These are phyloP conservation scores for Macrotyloma uniflorum DNA, from an alignment of 306 rosid genomes.

Conservation along the genomic window DNA sequence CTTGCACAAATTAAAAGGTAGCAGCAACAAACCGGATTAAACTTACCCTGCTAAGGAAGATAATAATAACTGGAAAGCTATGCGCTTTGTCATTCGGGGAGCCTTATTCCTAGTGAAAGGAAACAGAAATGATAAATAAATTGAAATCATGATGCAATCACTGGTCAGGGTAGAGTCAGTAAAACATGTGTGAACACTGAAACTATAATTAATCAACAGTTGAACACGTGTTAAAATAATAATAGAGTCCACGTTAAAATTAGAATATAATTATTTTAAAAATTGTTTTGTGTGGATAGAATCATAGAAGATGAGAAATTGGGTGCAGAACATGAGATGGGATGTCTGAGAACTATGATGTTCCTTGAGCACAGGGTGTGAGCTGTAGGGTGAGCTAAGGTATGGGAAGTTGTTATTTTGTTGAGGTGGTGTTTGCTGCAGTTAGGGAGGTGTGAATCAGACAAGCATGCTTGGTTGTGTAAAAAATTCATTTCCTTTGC, in stretches of 20 bases:
- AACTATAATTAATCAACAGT: neutral
- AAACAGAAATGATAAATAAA: neutral
- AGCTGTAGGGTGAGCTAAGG: neutral
- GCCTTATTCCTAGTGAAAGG: constrained; percentile 49
- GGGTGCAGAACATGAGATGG: neutral
- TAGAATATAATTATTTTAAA: neutral
- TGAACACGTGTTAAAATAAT: neutral
- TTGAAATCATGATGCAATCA: neutral
- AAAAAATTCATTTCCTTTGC: neutral
- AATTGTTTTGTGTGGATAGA: neutral
- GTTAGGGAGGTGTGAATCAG: neutral
- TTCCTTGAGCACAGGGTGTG: neutral
- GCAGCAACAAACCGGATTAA: neutral
- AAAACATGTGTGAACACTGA: no score
- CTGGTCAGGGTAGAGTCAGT: no score
- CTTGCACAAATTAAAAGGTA: neutral
- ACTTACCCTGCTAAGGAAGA: constrained; percentile 78
- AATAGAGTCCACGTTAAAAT: neutral
- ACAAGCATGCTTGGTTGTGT: neutral
- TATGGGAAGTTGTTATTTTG: neutral
- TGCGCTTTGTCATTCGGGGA: constrained; percentile 62
- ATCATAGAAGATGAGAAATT: neutral
- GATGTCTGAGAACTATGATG: neutral
- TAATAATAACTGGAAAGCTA: constrained; percentile 53
- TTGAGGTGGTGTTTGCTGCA: neutral